These are phyloP conservation scores for Leucocoprinus sp. DNA, from an alignment of 768 basidiomycete species.

Conservation along the genomic window DNA sequence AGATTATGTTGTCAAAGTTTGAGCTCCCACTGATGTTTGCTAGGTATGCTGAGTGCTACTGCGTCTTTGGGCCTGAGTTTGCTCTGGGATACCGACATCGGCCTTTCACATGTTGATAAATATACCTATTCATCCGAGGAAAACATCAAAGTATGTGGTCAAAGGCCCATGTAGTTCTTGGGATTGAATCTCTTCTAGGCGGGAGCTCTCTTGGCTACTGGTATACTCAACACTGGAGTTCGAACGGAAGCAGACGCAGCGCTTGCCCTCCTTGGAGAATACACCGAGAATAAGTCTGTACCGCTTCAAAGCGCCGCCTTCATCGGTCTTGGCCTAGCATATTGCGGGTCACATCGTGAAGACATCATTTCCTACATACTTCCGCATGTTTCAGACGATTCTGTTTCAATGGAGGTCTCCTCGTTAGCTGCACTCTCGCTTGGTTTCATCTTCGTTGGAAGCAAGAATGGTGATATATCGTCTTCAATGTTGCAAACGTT, in stretches of 20 bases:
- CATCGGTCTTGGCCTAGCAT: conserved; percentile 89
- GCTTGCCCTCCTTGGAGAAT: conserved; percentile 82
- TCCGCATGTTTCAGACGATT: conserved; percentile 76
- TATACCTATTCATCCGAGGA: conserved; percentile 97
- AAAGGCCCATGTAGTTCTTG: not conserved
- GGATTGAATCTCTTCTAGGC: conserved; percentile 36
- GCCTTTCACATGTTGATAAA: conserved; percentile 91
- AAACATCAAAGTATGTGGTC: conserved; percentile 76
- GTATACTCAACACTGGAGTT: conserved; percentile 83
- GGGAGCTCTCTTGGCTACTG: conserved; percentile 91
- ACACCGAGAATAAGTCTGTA: conserved; percentile 80
- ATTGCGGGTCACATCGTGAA: conserved; percentile 87
- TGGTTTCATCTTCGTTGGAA: conserved; percentile 94
- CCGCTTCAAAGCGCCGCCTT: conserved; percentile 83
- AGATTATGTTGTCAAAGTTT: conserved; percentile 12
- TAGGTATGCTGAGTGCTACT: conserved; percentile 94
- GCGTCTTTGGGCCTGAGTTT: conserved; percentile 90
- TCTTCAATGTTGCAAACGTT: conserved; percentile 83
- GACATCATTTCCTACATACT: conserved; percentile 75
- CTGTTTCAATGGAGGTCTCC: conserved; percentile 80
- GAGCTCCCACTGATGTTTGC: not conserved
- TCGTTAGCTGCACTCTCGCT: conserved; percentile 81
- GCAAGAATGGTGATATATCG: conserved; percentile 89
- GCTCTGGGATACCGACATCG: conserved; percentile 94
- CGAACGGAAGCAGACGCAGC: conserved; percentile 92